Evolutionary conservation across 148 eudicot genomes (phyloP).

Genomic region (Spergularia bocconei): DNA sequence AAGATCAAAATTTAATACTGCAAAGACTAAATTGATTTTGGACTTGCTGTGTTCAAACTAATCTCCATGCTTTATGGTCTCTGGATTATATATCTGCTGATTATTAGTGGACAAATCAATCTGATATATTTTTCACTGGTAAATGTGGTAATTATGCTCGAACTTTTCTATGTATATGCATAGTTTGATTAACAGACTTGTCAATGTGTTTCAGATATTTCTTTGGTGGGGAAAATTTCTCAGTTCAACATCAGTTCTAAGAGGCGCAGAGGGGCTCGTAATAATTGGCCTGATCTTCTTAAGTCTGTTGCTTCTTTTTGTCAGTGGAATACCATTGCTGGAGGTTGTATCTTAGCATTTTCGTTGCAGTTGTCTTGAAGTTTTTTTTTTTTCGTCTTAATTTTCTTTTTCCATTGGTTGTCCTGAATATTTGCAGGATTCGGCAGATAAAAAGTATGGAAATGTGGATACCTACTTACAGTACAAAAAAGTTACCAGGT

Average conservation of each 20-base stretch:
- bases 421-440: slow-evolving; percentile 47
- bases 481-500: slow-evolving; percentile 86
- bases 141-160: no score
- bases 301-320: slow-evolving; percentile 74
- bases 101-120: neutral
- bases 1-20: neutral
- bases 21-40: neutral
- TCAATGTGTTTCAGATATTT: slow-evolving; percentile 45
- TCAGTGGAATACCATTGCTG: slow-evolving; percentile 94
- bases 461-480: slow-evolving; percentile 54
- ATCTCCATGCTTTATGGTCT: neutral
- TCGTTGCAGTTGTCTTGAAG: neutral
- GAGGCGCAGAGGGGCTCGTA: slow-evolving; percentile 88
- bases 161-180: neutral
- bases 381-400: neutral
- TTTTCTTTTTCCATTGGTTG: neutral
- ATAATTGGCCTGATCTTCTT: slow-evolving; percentile 80
- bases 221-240: slow-evolving; percentile 98
- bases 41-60: neutral
- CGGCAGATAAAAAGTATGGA: slow-evolving; percentile 91
- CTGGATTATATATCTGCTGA: neutral
- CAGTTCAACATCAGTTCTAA: slow-evolving; percentile 74
- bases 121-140: neutral
- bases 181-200: neutral
- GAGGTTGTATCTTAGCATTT: slow-evolving; percentile 47